Conservation (phyloP, 1,284 basidiomycete species). For the Irpex rosettiformis region DNA sequence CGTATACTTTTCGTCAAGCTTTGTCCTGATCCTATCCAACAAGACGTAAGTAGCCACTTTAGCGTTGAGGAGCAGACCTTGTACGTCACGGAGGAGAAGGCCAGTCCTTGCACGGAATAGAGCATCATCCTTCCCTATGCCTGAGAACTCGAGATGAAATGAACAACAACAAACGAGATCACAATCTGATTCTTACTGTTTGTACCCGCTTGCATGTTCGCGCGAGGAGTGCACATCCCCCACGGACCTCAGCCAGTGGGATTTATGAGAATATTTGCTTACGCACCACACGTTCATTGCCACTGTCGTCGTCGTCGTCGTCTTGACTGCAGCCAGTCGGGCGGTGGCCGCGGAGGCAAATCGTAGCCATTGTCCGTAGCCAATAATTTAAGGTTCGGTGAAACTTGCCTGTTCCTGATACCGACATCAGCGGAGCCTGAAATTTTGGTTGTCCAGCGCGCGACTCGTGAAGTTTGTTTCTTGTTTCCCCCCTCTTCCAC, state of each 20-base stretch:
- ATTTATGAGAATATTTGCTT: too few relatives aligned
- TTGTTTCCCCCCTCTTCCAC: conserved; percentile 11
- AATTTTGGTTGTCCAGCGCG: not conserved
- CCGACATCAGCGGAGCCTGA: conserved; percentile 16
- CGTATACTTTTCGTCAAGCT: not conserved
- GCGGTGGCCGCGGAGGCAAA: not conserved
- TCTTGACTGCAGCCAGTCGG: not conserved
- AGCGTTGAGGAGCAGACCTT: not conserved
- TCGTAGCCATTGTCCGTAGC: not conserved
- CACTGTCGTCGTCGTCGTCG: not conserved
- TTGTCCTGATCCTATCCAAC: not conserved
- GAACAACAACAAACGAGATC: not conserved
- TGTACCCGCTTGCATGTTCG: not conserved
- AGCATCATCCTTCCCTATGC: not conserved
- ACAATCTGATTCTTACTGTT: not conserved
- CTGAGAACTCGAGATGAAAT: not conserved
- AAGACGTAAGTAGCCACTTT: not conserved
- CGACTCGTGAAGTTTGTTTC: conserved; percentile 8
- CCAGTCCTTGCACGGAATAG: not conserved
- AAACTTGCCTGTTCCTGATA: conserved; percentile 9
- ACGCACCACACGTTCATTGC: too few relatives aligned
- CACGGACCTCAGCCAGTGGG: not conserved
- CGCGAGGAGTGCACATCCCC: not conserved
- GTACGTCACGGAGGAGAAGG: not conserved
- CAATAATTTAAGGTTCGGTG: conserved; percentile 2